These are phyloP conservation scores for Iberis pinnata DNA, from an alignment of 345 rosid species.

Conservation along the genomic window DNA sequence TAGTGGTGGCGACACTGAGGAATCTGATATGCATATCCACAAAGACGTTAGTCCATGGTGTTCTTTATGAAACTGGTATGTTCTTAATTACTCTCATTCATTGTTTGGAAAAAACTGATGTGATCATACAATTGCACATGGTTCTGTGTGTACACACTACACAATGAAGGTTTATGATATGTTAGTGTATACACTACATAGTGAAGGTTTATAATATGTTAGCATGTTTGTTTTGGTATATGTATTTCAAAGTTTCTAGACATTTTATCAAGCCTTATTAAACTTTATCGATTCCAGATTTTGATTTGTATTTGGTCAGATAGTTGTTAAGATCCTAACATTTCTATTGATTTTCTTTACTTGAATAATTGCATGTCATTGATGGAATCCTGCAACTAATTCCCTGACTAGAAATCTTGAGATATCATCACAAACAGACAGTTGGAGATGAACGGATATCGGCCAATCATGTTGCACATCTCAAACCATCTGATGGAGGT, in stretches of 20 bases:
- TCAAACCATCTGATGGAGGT: conserved; percentile 93
- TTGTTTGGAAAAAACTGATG: background rate
- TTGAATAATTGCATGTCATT: conserved; percentile 80
- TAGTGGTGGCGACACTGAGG: conserved; percentile 76
- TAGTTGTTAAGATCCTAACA: conserved; percentile 12
- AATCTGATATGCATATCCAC: conserved; percentile 87
- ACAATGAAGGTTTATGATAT: background rate
- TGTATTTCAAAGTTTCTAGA: no score
- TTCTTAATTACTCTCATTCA: background rate
- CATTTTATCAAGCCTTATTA: no score
- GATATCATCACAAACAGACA: conserved; percentile 37
- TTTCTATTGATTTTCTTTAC: background rate
- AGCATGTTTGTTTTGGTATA: no score
- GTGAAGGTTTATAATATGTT: background rate
- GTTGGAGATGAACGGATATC: conserved; percentile 76
- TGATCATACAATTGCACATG: no score
- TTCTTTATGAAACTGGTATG: conserved; percentile 68
- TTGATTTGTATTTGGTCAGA: background rate
- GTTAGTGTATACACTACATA: background rate
- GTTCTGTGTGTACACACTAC: background rate
- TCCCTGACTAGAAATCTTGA: no score
- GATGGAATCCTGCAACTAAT: conserved; percentile 62
- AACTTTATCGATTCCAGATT: no score
- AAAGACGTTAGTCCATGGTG: conserved; percentile 57
- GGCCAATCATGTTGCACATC: conserved; percentile 98